Evolutionary conservation across 1,139 yeast species (phyloP).

Genomic region (Yamadazyma jaroonii): DNA sequence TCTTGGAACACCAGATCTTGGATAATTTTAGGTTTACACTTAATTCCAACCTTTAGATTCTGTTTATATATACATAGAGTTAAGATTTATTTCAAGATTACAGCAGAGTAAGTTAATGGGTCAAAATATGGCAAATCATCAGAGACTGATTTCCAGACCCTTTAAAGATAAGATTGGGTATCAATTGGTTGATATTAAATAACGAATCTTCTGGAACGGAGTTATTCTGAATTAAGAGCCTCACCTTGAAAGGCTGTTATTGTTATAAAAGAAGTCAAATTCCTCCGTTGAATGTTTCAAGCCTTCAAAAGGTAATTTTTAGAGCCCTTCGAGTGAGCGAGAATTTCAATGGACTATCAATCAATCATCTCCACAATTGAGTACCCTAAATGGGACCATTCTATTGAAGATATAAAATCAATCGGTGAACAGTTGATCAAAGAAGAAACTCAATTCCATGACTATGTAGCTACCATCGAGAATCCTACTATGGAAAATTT

Average conservation of each 20-base stretch:
- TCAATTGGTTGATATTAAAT: no score
- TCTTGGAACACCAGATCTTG: background rate
- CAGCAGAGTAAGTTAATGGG: background rate
- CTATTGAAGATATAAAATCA: conserved; percentile 48
- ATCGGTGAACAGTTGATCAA: conserved; percentile 46
- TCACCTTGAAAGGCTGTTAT: no score
- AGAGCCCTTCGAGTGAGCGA: no score
- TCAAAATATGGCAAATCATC: background rate
- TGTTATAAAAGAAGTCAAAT: no score
- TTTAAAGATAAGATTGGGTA: no score
- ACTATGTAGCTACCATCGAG: conserved; percentile 46
- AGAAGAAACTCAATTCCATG: conserved; percentile 46
- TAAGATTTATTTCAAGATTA: conserved; percentile 7
- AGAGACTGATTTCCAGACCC: no score
- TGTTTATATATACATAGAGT: conserved; percentile 9
- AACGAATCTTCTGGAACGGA: no score
- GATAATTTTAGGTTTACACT: conserved; percentile 2
- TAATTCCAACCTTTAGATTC: conserved; percentile 10
- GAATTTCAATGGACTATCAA: no score
- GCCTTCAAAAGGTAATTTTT: no score
- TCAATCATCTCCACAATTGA: conserved; percentile 10
- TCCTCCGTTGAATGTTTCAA: no score
- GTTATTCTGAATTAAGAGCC: no score
- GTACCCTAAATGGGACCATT: conserved; percentile 57
- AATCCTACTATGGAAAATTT: conserved; percentile 56